Evolutionary conservation across 2,329 filamentous ascomycete species (phyloP), one percentile per base, ranked within the genome.

Genomic region (Rachicladosporium sp.): DNA sequence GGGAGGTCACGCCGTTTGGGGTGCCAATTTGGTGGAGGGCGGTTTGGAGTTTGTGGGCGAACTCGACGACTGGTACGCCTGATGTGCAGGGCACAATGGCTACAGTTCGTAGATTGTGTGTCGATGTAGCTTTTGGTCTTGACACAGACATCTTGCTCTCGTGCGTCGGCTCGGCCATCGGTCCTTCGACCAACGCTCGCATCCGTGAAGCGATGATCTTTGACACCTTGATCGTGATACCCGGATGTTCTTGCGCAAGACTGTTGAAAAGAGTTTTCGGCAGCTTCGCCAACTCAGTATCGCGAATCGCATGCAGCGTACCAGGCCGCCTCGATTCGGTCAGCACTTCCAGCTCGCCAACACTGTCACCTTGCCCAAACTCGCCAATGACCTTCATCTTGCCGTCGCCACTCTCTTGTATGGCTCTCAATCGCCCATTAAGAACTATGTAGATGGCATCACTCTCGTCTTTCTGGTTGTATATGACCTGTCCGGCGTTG

Each of bases 381-480:
- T 98, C 93, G 9, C 86, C 89, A 37, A 86, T 75, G 9, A 93
- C 87, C 34, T 80, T 82, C 65, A 94, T 81, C 2, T 81, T 82
- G 1, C 86, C 86, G 46, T 84, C 81, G 35, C 82, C 77, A 10
- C 77, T 77, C 51, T 95, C 88, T 44, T 87, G 74, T 1, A 98
- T 82, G 0, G 89, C 74, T 40, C 93, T 75, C 11, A 98, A 64
- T 10, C 91, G 82, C 7, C 91, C 91, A 50, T 98, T 98, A 10
- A 98, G 72, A 1, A 98, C 91, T 45, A 98, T 88, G 53, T 96
- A 98, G 31, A 98, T 98, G 1, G 93, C 89, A 60, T 98, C 91
- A 53, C 91, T 98, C 49, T 96, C 91, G 49, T 98, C 88, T 2
- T 80, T 80, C 60, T 93, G 83, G 49, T 93, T 85, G 58, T 93